Base-by-base conservation (phyloP, 2,329 filamentous ascomycete species). In the Aspergillus carbonarius region DNA sequence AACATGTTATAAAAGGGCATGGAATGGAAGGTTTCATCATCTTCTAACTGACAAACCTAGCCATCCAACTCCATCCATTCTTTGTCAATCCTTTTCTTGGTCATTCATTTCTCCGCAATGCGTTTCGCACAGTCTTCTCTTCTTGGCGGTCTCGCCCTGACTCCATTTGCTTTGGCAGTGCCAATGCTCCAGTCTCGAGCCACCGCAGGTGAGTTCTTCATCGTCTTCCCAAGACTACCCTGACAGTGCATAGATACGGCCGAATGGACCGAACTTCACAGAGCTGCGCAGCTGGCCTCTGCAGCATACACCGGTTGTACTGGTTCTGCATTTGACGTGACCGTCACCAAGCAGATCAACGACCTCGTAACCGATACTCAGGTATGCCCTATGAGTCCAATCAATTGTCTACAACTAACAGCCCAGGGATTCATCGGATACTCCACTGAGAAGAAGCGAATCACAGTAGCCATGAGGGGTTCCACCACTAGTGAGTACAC, bases 381-480 rank as follows among this genome's bases (percentile, higher is more conserved):
- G 57, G 67, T 65, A 57, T 4, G 40, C 13, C 8, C 15, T 20
- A 20, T 40, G 15, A 23, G 4, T n/a, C 20, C 10, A 18, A 1
- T 8, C 2, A 15, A 30, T 4, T 5, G 23, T 15, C 18, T 7
- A n/a, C 20, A 7, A 10, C 5, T 35, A 37, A 61, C 10, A 59
- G 0, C 3, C 2, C 20, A 70, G 70, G 70, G 70, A 2, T 72
- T 60, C 30, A 52, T 72, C 13, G 70, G 70, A 34, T 71, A 71
- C 54, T 72, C 69, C 4, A 58, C 30, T 0, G 46, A 60, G 8
- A 61, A 66, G 35, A 67, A 68, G 52, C 68, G 58, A 5, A 72
- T 72, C 20, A 58, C 68, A 0, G 70, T 72, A 1, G 66, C 69
- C 9, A 71, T 72, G 70, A 63, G 63, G 39, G 70, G 70, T n/a